phyloP scores from a whole-genome alignment of 2,329 filamentous ascomycete genomes.

The Colletotrichum sidae region DNA sequence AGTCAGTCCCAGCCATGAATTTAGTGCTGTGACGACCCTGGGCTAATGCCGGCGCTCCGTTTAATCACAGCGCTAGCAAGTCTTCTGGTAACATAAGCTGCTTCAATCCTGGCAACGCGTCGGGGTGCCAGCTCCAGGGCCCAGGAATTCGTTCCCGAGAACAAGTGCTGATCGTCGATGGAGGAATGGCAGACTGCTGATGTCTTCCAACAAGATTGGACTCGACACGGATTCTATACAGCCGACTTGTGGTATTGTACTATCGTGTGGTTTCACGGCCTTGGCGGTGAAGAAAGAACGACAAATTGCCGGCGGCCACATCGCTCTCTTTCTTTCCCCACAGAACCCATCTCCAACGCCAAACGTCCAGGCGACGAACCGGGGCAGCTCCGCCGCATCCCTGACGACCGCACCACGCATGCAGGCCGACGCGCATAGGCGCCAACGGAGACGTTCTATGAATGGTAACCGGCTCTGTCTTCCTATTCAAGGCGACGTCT shows the following conservation, averaged over 20 bases:
- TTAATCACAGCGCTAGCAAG: conserved; percentile 36
- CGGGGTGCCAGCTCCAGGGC: conserved; percentile 25
- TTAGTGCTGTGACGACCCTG: conserved; percentile 25
- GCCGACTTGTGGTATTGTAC: background rate
- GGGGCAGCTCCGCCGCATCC: conserved; percentile 22
- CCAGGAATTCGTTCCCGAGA: conserved; percentile 24
- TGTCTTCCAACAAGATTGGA: too few species aligned
- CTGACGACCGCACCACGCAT: conserved; percentile 35
- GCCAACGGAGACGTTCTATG: conserved; percentile 25
- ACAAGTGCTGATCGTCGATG: conserved; percentile 28
- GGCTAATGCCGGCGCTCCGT: conserved; percentile 25
- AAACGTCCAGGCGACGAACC: background rate
- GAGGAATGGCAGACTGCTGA: background rate
- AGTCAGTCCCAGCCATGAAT: conserved; percentile 17
- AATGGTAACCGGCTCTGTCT: conserved; percentile 3
- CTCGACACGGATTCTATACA: background rate
- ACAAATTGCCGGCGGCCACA: background rate
- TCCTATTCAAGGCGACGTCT: conserved; percentile 7
- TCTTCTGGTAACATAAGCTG: conserved; percentile 20
- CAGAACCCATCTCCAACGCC: too few species aligned
- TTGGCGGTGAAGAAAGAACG: background rate
- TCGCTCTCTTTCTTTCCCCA: background rate
- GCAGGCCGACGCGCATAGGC: conserved; percentile 37
- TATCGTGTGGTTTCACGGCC: background rate
- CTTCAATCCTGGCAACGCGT: conserved; percentile 18